Evolutionary conservation across 495 filamentous ascomycete species (phyloP).

Genomic region (Neurospora sp.): DNA sequence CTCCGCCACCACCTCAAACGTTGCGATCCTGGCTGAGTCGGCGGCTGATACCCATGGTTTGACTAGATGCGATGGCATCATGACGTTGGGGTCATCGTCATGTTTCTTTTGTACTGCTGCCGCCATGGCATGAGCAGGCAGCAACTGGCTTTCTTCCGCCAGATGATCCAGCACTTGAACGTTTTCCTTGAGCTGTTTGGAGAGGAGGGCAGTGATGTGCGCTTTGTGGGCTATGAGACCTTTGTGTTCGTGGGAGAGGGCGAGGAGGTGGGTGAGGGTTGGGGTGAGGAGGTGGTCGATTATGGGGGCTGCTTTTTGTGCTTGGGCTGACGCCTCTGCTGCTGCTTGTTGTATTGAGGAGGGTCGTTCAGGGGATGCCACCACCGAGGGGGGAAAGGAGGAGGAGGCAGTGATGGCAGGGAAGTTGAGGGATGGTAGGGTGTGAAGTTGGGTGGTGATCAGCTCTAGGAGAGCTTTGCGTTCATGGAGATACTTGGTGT

Average conservation of each 20-base stretch:
- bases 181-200: constrained; percentile 49
- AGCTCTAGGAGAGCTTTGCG: constrained; percentile 35
- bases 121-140: constrained; percentile 50
- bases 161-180: constrained; percentile 49
- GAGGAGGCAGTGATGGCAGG: background rate
- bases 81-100: constrained; percentile 10
- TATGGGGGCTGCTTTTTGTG: constrained; percentile 1
- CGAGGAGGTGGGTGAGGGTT: constrained; percentile 44
- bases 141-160: constrained; percentile 58
- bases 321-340: constrained; percentile 5
- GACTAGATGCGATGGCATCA: constrained; percentile 20
- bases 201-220: constrained; percentile 46
- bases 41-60: constrained; percentile 42
- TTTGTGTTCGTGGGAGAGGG: constrained; percentile 53
- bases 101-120: constrained; percentile 20
- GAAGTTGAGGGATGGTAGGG: background rate
- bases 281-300: constrained; percentile 36
- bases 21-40: constrained; percentile 37
- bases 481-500: constrained; percentile 33
- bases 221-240: constrained; percentile 53
- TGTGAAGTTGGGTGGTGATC: constrained; percentile 11
- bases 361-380: constrained; percentile 18
- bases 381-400: constrained; percentile 2
- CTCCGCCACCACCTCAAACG: constrained; percentile 36
- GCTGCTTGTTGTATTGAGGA: constrained; percentile 12